A percentile compares a stretch with the other conserved stretches of the same genome.
phyloP scores from a whole-genome alignment of 371 early-diverging fungal species.

The Capillidium heterosporum region DNA sequence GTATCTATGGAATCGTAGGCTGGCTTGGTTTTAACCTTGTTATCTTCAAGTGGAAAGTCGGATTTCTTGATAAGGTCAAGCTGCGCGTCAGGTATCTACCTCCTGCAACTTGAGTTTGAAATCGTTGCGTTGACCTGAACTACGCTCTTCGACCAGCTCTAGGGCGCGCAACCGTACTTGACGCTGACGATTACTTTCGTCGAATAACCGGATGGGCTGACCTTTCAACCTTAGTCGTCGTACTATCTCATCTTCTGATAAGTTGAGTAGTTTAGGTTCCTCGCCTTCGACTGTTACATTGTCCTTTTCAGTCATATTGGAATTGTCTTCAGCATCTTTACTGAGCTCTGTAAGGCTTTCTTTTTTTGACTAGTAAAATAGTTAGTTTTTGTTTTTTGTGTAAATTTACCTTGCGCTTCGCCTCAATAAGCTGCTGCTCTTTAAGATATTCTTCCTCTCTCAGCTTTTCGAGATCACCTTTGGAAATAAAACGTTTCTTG shows the following conservation, averaged over 20 bases:
- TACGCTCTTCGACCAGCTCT: constrained; percentile 70
- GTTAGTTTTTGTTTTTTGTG: constrained; percentile 9
- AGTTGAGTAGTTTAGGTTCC: constrained; percentile 14
- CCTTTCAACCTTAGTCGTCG: constrained; percentile 70
- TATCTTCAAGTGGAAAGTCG: constrained; percentile 17
- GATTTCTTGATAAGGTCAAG: constrained; percentile 47
- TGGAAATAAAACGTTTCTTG: constrained; percentile 50
- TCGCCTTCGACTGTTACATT: not conserved
- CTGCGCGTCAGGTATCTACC: constrained; percentile 64
- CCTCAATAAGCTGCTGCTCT: constrained; percentile 25
- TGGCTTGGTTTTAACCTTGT: constrained; percentile 21
- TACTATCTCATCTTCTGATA: constrained; percentile 62
- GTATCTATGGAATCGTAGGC: constrained; percentile 24
- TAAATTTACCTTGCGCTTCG: constrained; percentile 27
- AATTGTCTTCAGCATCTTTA: constrained; percentile 6
- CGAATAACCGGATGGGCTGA: constrained; percentile 87
- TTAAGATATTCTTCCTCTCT: constrained; percentile 43
- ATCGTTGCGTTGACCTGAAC: constrained; percentile 79
- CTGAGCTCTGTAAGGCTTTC: not conserved
- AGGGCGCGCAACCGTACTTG: constrained; percentile 60
- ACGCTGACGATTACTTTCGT: constrained; percentile 69
- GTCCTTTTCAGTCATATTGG: not conserved
- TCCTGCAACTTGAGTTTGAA: constrained; percentile 67
- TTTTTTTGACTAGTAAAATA: not conserved
- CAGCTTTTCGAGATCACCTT: constrained; percentile 52